Evolutionary conservation across 192 early-diverging fungal genomes (phyloP), one percentile per base, ranked within the genome.

Genomic region (Podila clonocystis): DNA sequence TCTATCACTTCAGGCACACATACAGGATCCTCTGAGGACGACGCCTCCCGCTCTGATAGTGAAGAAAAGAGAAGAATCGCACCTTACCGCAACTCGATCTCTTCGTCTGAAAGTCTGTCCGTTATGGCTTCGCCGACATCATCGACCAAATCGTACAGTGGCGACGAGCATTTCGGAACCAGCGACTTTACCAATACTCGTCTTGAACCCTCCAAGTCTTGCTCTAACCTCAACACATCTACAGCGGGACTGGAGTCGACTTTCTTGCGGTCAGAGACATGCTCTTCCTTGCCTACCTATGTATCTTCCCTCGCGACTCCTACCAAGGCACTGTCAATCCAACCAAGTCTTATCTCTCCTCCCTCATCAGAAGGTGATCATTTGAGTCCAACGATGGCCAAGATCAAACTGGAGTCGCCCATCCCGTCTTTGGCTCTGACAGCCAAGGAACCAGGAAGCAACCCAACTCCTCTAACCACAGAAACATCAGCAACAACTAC

Each of bases 11-110:
- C 63, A 1, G 28, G 36, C 22, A 36, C 33, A 17, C 19, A 22
- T 65, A 22, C 50, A 7, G n/a, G 20, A 15, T 65, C 65, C 19
- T 73, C 70, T 20, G 77, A 80, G 9, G 77, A 80, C 11, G 77
- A 80, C 15, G 48, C 61, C 34, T 59, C 38, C 2, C 59, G 65
- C 13, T 79, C 70, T 8, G 65, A 61, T 13, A 45, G 41, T 45
- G 41, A 45, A 15, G 41, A 45, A 12, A 45, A 45, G 15, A 45
- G 41, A 9, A 15, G 41, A 8, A 45, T 45, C 41, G 41, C 52
- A 55, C n/a, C 52, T 26, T 55, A 55, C 17, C n/a, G 52, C 52
- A 55, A 26, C 52, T 24, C 24, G 8, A n/a, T 24, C 9, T 55
- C 52, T 3, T 55, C 52, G 52, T 55, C 52, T 17, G 52, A 55